phyloP scores from a whole-genome alignment of 495 filamentous ascomycete genomes.

The Lasiosphaeriaceae sp. region DNA sequence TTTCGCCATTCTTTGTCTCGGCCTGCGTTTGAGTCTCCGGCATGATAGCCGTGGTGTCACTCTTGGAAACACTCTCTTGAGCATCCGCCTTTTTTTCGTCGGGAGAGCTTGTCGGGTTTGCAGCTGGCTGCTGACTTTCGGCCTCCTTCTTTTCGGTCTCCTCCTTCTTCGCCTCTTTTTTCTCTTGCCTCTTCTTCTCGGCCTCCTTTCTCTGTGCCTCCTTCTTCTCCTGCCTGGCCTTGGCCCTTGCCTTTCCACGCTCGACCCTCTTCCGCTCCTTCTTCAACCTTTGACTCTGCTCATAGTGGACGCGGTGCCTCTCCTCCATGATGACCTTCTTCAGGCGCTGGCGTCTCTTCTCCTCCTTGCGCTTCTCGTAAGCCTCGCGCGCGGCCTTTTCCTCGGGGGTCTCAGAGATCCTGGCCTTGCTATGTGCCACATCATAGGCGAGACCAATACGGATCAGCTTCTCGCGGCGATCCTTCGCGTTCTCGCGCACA shows the following conservation, averaged over 20 bases:
- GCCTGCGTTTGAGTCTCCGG: background rate
- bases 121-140: slow-evolving; percentile 19
- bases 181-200: slow-evolving; percentile 21
- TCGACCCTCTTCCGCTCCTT: slow-evolving; percentile 11
- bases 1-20: background rate
- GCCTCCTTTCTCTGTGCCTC: slow-evolving; percentile 14
- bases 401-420: slow-evolving; percentile 59
- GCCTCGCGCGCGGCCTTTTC: slow-evolving; percentile 53
- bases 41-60: background rate
- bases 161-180: slow-evolving; percentile 26
- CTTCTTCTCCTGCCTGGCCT: slow-evolving; percentile 22
- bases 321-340: slow-evolving; percentile 25
- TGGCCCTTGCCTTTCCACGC: slow-evolving; percentile 23
- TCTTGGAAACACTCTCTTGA: background rate
- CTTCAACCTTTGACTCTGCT: slow-evolving; percentile 4
- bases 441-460: slow-evolving; percentile 81
- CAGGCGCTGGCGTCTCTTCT: slow-evolving; percentile 48
- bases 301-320: slow-evolving; percentile 16
- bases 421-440: slow-evolving; percentile 74
- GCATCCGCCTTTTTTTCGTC: slow-evolving; percentile 10
- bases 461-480: slow-evolving; percentile 73
- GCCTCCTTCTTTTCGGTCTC: slow-evolving; percentile 17
- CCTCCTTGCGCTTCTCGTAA: slow-evolving; percentile 34
- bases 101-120: too few relatives aligned
- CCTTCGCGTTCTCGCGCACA: slow-evolving; percentile 57